Evolutionary conservation across 805 yeast genomes (phyloP), one percentile per base, ranked within the genome.

Genomic region (Hanseniaspora lachancei): DNA sequence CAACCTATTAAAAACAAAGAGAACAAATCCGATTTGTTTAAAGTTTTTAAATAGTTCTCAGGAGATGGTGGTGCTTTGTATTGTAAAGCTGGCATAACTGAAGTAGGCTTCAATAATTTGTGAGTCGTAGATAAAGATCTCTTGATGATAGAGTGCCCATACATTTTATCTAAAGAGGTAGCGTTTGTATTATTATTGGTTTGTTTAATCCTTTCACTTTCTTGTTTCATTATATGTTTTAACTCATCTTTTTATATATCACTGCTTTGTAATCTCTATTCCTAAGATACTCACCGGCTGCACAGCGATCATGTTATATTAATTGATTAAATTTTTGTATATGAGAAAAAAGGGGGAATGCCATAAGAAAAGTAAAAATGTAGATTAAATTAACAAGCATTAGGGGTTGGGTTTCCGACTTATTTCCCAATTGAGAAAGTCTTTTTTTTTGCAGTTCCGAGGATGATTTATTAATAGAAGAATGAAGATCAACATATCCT

Each of bases 1-100:
- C 79, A 58, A 7, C 93, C 93, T 60, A 86, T 84, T 57, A 82
- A 71, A 41, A 81, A 77, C 60, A 80, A 77, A 0, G 86, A 82
- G 47, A 84, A 67, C 53, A 86, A 70, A 66, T 84, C 85, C 6
- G 74, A 65, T 49, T 68, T 72, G 38, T 75, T 73, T 41, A 83
- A 70, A 5, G 80, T 75, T 57, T 77, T 78, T 57, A 84, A 68
- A 64, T 80, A 81, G 8, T 59, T 55, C 5, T 62, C 65, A 1
- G 65, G 54, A 21, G 60, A 58, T 18, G 68, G 66, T 13, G 60
- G 56, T 21, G 58, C 60, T 3, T 47, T 54, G 42, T 39, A 62
- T 24, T 49, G 62, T 12, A 44, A n/a, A 27, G 21, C n/a, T 23
- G 16, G 47, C 13, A 27, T 15, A 23, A 34, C 7, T 8, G 34